A percentile compares a stretch with the other conserved stretches of the same genome.
These are phyloP conservation scores for Eremothecium sinecaudum DNA, from an alignment of 1,139 yeast genomes.

Conservation along the genomic window DNA sequence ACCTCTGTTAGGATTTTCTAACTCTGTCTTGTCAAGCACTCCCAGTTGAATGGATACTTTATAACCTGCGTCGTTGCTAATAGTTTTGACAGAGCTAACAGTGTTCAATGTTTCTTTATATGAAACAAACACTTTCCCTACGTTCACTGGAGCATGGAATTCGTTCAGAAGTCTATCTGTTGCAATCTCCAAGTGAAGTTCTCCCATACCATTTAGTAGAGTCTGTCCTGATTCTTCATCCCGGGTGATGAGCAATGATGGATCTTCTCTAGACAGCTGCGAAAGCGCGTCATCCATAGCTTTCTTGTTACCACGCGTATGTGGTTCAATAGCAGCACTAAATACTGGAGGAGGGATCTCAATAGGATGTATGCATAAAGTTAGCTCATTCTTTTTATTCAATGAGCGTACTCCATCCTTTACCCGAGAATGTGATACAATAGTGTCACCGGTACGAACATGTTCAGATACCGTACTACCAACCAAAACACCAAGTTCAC, in stretches of 20 bases:
- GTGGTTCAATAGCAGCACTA: constrained; percentile 76
- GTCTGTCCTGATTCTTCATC: constrained; percentile 91
- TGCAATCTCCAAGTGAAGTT: constrained; percentile 82
- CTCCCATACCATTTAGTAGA: constrained; percentile 91
- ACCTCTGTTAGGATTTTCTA: constrained; percentile 16
- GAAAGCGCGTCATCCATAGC: constrained; percentile 57
- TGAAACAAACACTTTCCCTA: constrained; percentile 79
- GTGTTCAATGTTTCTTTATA: constrained; percentile 62
- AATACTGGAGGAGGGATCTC: constrained; percentile 88
- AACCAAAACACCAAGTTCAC: constrained; percentile 80
- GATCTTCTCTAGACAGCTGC: constrained; percentile 71
- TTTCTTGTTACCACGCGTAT: constrained; percentile 70
- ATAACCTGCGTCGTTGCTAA: constrained; percentile 26
- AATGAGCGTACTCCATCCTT: constrained; percentile 39
- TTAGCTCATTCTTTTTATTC: constrained; percentile 35
- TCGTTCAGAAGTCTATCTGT: constrained; percentile 67
- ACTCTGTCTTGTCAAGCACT: constrained; percentile 37
- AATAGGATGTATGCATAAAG: constrained; percentile 62
- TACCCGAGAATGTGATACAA: constrained; percentile 48
- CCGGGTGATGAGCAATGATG: constrained; percentile 51
- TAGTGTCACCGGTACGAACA: constrained; percentile 83
- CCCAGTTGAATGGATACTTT: constrained; percentile 37
- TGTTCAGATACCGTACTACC: constrained; percentile 36
- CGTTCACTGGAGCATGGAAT: constrained; percentile 69
- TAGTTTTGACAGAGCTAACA: constrained; percentile 18